Conservation (phyloP, 1,139 yeast genomes). For the Sugiyamaella pinicola region DNA sequence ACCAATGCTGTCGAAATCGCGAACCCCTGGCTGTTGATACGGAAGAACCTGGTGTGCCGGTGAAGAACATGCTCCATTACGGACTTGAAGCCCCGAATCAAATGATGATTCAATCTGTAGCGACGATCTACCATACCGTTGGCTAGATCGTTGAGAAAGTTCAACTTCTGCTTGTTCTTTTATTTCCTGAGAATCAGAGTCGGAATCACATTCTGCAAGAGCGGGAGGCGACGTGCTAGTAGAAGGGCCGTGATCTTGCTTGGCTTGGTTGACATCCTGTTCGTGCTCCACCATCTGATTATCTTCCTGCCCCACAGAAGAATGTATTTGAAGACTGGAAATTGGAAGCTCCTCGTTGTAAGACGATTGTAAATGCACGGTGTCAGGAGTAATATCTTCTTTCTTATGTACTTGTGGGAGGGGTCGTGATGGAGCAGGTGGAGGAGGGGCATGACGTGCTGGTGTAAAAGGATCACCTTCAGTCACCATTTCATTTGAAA, state of each 20-base stretch:
- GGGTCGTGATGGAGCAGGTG: conserved; percentile 3
- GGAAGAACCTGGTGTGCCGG: conserved; percentile 12
- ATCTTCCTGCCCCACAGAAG: too few species aligned
- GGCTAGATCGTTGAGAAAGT: conserved; percentile 25
- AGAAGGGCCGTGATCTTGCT: background rate
- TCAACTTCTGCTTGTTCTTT: conserved; percentile 33
- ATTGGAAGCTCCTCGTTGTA: conserved; percentile 16
- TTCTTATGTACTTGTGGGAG: background rate
- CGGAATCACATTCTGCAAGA: conserved; percentile 26
- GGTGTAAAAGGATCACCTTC: conserved; percentile 2
- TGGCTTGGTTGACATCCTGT: background rate
- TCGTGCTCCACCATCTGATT: too few species aligned
- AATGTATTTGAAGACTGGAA: conserved; percentile 11
- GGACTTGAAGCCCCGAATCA: conserved; percentile 5
- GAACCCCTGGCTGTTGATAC: conserved; percentile 24
- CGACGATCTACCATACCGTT: conserved; percentile 10
- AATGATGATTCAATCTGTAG: conserved; percentile 17
- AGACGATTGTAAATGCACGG: conserved; percentile 7
- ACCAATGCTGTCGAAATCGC: conserved; percentile 33
- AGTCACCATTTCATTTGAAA: background rate
- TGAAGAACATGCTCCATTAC: conserved; percentile 13
- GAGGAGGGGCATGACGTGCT: background rate
- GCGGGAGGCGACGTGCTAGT: conserved; percentile 2
- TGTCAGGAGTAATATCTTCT: background rate
- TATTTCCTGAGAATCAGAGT: conserved; percentile 27